These are phyloP conservation scores for Botrytis aclada DNA, from an alignment of 2,329 filamentous ascomycete species.

Conservation along the genomic window DNA sequence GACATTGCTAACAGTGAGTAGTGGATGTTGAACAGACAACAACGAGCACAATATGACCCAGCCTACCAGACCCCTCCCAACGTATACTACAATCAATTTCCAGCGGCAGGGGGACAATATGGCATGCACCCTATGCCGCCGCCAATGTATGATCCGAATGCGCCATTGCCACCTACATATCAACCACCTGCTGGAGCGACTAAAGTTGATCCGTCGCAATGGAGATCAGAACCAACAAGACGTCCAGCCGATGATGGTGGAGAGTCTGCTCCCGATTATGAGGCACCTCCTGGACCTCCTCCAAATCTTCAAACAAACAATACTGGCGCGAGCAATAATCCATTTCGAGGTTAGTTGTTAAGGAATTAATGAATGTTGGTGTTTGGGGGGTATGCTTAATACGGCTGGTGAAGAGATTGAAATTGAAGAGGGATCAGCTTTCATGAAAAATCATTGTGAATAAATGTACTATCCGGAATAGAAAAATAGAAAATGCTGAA, in stretches of 20 bases:
- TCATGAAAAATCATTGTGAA: background rate
- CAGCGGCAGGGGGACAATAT: constrained; percentile 36
- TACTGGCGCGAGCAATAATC: constrained; percentile 39
- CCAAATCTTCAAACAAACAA: constrained; percentile 39
- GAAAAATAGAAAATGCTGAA: background rate
- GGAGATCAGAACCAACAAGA: constrained; percentile 35
- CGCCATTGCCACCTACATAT: constrained; percentile 53
- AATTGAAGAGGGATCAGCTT: background rate
- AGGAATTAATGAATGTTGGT: constrained; percentile 24
- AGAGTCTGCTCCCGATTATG: constrained; percentile 40
- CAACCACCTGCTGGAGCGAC: constrained; percentile 48
- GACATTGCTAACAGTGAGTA: constrained; percentile 26
- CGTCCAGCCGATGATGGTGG: constrained; percentile 31
- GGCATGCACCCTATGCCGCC: constrained; percentile 54
- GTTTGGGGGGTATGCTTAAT: constrained; percentile 12
- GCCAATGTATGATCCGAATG: constrained; percentile 54
- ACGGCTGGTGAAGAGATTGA: background rate
- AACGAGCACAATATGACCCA: constrained; percentile 39
- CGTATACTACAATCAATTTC: constrained; percentile 43
- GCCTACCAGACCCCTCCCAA: constrained; percentile 48
- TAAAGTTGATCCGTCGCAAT: constrained; percentile 55
- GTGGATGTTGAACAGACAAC: constrained; percentile 37
- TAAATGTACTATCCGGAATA: constrained; percentile 39
- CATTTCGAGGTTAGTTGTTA: constrained; percentile 33
- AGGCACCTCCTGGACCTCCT: constrained; percentile 50